A percentile compares a stretch with the other conserved stretches of the same genome.
Evolutionary conservation across 2,329 filamentous ascomycete genomes (phyloP).

Genomic region (Xylariaceae sp.): DNA sequence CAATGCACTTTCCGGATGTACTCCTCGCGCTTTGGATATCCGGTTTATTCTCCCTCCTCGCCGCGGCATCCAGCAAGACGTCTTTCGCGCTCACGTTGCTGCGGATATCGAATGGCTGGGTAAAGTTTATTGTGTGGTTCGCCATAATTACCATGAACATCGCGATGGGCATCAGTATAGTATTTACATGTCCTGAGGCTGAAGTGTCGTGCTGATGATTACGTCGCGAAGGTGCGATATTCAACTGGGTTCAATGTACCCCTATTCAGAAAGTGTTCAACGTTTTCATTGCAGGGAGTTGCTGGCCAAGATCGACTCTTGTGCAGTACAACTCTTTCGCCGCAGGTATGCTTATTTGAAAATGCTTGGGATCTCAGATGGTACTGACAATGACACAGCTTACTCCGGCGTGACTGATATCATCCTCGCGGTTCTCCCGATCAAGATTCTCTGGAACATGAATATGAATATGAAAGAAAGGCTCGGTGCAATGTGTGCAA

Average conservation of each 20-base stretch:
- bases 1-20: constrained; percentile 14
- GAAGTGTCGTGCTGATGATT: too few species aligned
- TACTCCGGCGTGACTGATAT: constrained; percentile 39
- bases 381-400: constrained; percentile 6
- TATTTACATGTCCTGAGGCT: too few species aligned
- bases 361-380: too few species aligned
- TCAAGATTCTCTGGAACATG: constrained; percentile 38
- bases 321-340: constrained; percentile 32
- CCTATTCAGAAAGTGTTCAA: constrained; percentile 30
- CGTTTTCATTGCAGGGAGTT: constrained; percentile 22
- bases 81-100: constrained; percentile 36
- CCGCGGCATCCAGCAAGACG: constrained; percentile 34
- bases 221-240: constrained; percentile 11
- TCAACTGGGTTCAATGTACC: constrained; percentile 31
- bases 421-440: constrained; percentile 37
- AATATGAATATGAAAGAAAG: constrained; percentile 39
- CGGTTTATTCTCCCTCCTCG: constrained; percentile 26
- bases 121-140: constrained; percentile 29
- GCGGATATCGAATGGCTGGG: constrained; percentile 27
- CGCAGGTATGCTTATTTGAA: constrained; percentile 18
- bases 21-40: constrained; percentile 18
- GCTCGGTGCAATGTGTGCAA: constrained; percentile 37
- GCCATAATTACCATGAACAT: constrained; percentile 33
- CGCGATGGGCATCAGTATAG: constrained; percentile 19
- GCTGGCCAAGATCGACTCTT: constrained; percentile 29